Base-by-base conservation (phyloP, 148 eudicot species). In the Beta vulgaris region DNA sequence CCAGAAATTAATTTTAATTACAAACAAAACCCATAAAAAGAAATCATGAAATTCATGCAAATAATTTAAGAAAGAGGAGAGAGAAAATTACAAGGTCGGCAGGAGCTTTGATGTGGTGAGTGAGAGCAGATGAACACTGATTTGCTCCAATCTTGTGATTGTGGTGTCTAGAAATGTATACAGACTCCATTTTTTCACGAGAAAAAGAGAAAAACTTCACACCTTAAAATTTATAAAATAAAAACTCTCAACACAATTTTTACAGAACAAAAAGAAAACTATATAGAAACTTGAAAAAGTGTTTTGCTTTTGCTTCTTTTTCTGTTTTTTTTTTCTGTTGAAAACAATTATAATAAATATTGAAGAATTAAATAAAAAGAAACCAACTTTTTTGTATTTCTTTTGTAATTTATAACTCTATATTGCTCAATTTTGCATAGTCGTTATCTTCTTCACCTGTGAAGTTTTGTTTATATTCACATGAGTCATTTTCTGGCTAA, bases 71-170 rank as follows among this genome's bases (percentile, higher is more conserved):
- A 35, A 16, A 26, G 37, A 26, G 19, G 43, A 26, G 65, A 76
- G 55, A 51, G 59, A 46, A 32, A 53, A 32, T 25, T 88, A 91
- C 96, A 75, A 91, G 82, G 75, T 91, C 86, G 69, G 82, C 75
- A 23, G 92, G 91, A 21, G 92, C 96, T 73, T 87, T 87, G 89
- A 91, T 84, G 80, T 77, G 91, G 54, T 87, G 87, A 16, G 78
- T 66, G 42, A 91, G 85, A 76, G 85, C 84, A 53, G 96, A 91
- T 34, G 92, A 76, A 66, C 96, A 91, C 84, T 91, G 96, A 67
- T 85, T 76, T 18, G 62, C 80, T 4, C 68, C 81, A 28, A 81
- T 75, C 9, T 78, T 69, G 37, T 87, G 92, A 65, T 36, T 84
- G 73, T 91, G 92, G 81, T 90, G 84, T 68, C 84, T 86, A 19